A percentile compares a stretch with the other conserved stretches of the same genome.
These are phyloP conservation scores for Ogataea sp. DNA, from an alignment of 805 yeast species.

Conservation along the genomic window DNA sequence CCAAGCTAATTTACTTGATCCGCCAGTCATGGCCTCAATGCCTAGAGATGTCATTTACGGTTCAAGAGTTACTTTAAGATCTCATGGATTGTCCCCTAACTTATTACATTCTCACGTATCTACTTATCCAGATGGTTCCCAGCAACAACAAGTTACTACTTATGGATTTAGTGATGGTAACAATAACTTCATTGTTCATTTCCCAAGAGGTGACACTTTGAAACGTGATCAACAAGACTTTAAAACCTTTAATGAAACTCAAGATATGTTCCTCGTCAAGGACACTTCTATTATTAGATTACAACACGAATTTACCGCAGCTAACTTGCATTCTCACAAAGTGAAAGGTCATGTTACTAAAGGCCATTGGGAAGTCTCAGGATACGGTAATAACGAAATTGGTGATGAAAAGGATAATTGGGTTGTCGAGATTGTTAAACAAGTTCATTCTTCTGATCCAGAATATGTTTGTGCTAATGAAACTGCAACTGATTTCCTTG, in stretches of 20 bases:
- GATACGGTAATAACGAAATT: constrained; percentile 56
- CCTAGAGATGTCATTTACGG: constrained; percentile 63
- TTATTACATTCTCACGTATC: constrained; percentile 85
- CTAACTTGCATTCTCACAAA: constrained; percentile 67
- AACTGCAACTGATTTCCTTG: constrained; percentile 35
- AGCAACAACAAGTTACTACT: constrained; percentile 92
- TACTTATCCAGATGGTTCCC: constrained; percentile 82
- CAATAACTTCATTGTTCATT: constrained; percentile 56
- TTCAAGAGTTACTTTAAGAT: constrained; percentile 50
- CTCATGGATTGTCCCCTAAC: constrained; percentile 65
- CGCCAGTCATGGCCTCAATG: constrained; percentile 46
- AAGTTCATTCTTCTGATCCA: constrained; percentile 25
- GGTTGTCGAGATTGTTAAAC: constrained; percentile 63
- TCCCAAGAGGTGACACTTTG: constrained; percentile 26
- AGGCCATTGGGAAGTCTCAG: constrained; percentile 50
- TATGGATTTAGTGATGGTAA: constrained; percentile 88
- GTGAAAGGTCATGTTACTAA: constrained; percentile 55
- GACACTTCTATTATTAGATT: constrained; percentile 60
- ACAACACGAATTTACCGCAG: constrained; percentile 51
- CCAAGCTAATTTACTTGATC: constrained; percentile 68
- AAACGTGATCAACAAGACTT: constrained; percentile 8
- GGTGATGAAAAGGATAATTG: constrained; percentile 77
- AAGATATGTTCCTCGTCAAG: constrained; percentile 37
- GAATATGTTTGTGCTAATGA: constrained; percentile 27
- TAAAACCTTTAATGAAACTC: constrained; percentile 33